These are phyloP conservation scores for Kuraishia ogatae DNA, from an alignment of 805 yeast genomes.

Conservation along the genomic window DNA sequence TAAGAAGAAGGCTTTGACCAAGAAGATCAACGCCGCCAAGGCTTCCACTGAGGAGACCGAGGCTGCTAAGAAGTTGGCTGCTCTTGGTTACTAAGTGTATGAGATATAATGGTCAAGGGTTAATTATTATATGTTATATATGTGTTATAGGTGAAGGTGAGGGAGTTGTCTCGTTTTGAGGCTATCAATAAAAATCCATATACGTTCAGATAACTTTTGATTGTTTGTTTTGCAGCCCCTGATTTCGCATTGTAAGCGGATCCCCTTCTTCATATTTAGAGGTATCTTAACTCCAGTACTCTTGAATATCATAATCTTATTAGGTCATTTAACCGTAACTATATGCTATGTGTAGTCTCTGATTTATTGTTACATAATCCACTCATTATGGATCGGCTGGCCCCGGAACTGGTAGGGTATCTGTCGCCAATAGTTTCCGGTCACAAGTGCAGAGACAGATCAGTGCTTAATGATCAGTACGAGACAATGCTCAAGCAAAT, in stretches of 20 bases:
- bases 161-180: not conserved
- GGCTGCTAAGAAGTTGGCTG: constrained; percentile 88
- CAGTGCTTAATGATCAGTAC: not conserved
- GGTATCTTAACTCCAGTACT: not conserved
- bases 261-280: too few species aligned
- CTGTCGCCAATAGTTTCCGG: not conserved
- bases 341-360: too few species aligned
- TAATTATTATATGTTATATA: not conserved
- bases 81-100: constrained; percentile 83
- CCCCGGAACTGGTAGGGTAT: not conserved
- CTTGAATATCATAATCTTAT: too few species aligned
- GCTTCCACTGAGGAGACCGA: constrained; percentile 85
- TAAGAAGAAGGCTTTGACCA: constrained; percentile 92
- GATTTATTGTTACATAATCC: not conserved
- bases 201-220: not conserved
- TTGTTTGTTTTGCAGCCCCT: too few species aligned
- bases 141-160: not conserved
- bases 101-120: not conserved
- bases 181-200: not conserved
- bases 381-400: not conserved
- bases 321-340: not conserved
- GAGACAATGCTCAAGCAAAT: too few species aligned
- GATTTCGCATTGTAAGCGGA: too few species aligned
- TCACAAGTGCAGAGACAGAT: not conserved
- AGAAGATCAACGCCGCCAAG: constrained; percentile 84